Evolutionary conservation across 352 stramenopile species (phyloP), one percentile per base, ranked within the genome.

Genomic region (Nothophytophthora sp.): DNA sequence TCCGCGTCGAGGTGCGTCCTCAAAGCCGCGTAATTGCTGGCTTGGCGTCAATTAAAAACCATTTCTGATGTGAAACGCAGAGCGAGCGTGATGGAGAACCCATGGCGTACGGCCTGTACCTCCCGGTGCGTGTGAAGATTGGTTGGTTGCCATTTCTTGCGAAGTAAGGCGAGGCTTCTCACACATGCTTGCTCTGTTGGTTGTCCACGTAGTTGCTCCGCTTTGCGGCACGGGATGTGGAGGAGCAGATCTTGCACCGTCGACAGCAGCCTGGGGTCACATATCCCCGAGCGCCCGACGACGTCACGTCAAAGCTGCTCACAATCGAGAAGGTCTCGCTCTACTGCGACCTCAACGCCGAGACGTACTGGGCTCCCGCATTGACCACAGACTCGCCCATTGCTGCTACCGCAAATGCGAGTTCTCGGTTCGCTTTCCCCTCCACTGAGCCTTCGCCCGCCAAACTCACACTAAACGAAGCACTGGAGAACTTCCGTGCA

Each of bases 1-100:
- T 90, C 41, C 81, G 81, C 18, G 64, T 89, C 19, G 79, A 92
- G 75, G 81, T 90, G n/a, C n/a, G n/a, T n/a, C n/a, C n/a, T n/a
- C n/a, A 13, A 30, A 43, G 25, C n/a, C n/a, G n/a, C n/a, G n/a
- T n/a, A n/a, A n/a, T n/a, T n/a, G n/a, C n/a, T n/a, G n/a, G n/a
- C n/a, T n/a, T n/a, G n/a, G n/a, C n/a, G n/a, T n/a, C n/a, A n/a
- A n/a, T n/a, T n/a, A n/a, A n/a, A n/a, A n/a, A n/a, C n/a, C n/a
- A 6, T 42, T 35, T 44, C 32, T 50, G 2, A 4, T 47, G n/a
- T n/a, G 13, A 20, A 33, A 40, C 33, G n/a, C 40, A 90, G 79
- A 78, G 67, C 22, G 64, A 72, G 15, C 57, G 64, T n/a, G 68
- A 71, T 12, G 61, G 62, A 1, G 65, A 60, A 6, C 25, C 55